Evolutionary conservation across 352 stramenopile species (phyloP).

Genomic region (Phytophthora fragariae): DNA sequence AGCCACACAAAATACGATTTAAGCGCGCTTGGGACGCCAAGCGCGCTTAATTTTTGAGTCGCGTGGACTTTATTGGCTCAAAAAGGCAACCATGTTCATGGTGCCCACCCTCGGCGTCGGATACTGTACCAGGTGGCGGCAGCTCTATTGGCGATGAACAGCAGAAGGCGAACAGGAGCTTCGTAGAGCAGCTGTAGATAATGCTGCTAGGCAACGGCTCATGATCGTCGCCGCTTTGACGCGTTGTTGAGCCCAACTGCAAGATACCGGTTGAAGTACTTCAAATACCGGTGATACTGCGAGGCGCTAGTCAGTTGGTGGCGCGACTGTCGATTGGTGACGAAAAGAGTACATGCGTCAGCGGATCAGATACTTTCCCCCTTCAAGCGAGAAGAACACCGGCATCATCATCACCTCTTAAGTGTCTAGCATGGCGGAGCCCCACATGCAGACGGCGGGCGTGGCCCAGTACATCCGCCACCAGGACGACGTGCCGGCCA

Average conservation of each 20-base stretch:
- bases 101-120: background rate
- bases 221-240: no score
- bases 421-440: conserved; percentile 65
- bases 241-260: background rate
- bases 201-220: background rate
- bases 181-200: background rate
- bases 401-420: background rate
- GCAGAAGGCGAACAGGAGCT: no score
- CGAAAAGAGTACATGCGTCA: conserved; percentile 9
- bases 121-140: background rate
- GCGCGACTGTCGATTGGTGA: conserved; percentile 5
- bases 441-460: conserved; percentile 88
- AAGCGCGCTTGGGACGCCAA: conserved; percentile 16
- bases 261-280: conserved; percentile 11
- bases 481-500: conserved; percentile 75
- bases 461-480: conserved; percentile 79
- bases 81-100: conserved; percentile 17
- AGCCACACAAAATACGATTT: conserved; percentile 27
- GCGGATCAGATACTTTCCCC: conserved; percentile 22
- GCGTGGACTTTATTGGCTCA: conserved; percentile 2
- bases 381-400: conserved; percentile 3
- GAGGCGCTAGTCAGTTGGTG: conserved; percentile 20
- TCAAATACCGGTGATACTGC: conserved; percentile 3
- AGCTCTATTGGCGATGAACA: background rate
- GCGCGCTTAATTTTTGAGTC: conserved; percentile 25